Base-by-base conservation (phyloP, 2,329 filamentous ascomycete genomes). In the Phialophora expanda region DNA sequence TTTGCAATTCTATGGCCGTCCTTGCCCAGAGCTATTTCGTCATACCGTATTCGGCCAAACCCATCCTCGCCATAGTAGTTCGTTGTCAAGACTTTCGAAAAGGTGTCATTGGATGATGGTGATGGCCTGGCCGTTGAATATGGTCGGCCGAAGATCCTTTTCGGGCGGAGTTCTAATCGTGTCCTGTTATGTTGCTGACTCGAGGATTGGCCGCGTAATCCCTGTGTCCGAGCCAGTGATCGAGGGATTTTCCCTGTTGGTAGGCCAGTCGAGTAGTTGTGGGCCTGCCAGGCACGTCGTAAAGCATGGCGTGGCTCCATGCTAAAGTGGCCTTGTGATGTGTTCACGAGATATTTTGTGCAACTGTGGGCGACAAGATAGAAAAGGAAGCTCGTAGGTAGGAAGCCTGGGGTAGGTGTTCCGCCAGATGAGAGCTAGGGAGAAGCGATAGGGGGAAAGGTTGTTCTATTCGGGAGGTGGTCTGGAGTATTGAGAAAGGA, bases 1-100 rank as follows among this genome's bases (percentile, higher is more conserved):
- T 24, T 44, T 12, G 53, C 64, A 22, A 46, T 58, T 28, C 26
- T 56, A n/a, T 46, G 56, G 38, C 17, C 24, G n/a, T 32, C 41
- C 22, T 50, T 32, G 20, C 14, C 14, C 3, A 60, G 20, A 22
- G 20, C 34, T 20, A 57, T 28, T 12, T 57, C 55, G 2, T 57
- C 55, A 34, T 11, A 26, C n/a, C 55, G 55, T 17, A 57, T 44
- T 17, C 55, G 55, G n/a, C 32, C 34, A 41, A 8, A 14, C 8
- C 20, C 38, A 12, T 44, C 53, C 1, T 34, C 53, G 9, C 30
- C 53, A 12, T 56, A 30, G 28, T 6, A 30, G n/a, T 46, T 24
- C 12, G 32, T 38, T 11, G 30, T 26, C 17, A 56, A 34, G 38
- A 20, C 6, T 20, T 44, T 44, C 7, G 5, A 8, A n/a, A n/a